Base-by-base conservation (phyloP, 768 basidiomycete species). In the Lanmaoa rubissima region DNA sequence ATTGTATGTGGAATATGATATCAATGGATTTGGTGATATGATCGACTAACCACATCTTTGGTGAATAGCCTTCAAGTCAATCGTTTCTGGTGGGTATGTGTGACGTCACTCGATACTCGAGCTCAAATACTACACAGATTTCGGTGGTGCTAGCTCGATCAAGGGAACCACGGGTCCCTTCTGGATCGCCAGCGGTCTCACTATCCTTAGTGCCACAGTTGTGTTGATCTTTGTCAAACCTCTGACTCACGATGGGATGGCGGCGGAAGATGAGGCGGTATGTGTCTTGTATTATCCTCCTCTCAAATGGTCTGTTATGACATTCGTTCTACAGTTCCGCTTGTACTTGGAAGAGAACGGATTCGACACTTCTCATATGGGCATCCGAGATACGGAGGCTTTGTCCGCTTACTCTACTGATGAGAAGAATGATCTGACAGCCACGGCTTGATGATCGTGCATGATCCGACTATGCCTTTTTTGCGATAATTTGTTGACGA, bases 111-210 rank as follows among this genome's bases (percentile, higher is more conserved):
- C 2, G 1, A 49, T 28, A 17, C 35, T 35, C 44, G 56, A 52
- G 43, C 46, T 40, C 17, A 57, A 24, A 48, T 28, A 1, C 19
- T n/a, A 21, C 48, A 48, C n/a, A 61, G 88, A 79, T 21, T 91
- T 91, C 58, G 86, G 85, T 57, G 86, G 86, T 6, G 10, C 78
- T 2, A 61, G 50, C 13, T 73, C 81, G 26, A 68, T 73, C 38
- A 79, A 75, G 58, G 88, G 86, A 48, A 86, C 88, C 67, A 93
- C 92, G 0, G 91, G 92, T 19, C 91, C 91, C 14, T 93, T 93
- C 81, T 92, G 87, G 89, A 70, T 93, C 59, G 92, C 80, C n/a
- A 90, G 88, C 61, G 88, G 86, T 78, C 80, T 97, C 47, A 92
- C 92, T 4, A 61, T 96, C 45, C 60, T 93, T 49, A 91, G 89